Base-by-base conservation (phyloP, 495 filamentous ascomycete genomes). In the Penicillium cosmopolitanum region DNA sequence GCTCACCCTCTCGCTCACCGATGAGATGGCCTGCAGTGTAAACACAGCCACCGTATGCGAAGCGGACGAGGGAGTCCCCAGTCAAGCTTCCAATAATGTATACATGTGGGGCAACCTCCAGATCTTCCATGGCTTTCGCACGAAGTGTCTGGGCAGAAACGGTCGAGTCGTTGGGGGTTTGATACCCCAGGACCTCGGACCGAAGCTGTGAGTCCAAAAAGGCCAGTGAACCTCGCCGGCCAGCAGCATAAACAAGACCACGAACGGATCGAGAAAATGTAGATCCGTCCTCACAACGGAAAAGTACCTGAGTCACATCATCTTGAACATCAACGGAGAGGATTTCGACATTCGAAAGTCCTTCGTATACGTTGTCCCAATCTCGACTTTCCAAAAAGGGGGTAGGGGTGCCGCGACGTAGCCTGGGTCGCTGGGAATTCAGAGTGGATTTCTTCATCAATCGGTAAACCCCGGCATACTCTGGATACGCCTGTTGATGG, bases 401-500 rank as follows among this genome's bases (percentile, higher is more conserved):
- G 2, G 73, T 81, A 1, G 77, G 78, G n/a, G 75, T 74, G 10
- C 65, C 65, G 16, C 67, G 75, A 23, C 71, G 71, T 34, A 58
- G 56, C 52, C 73, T 73, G 11, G 64, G 55, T 38, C 69, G 72
- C 36, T 60, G 52, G 13, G 59, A 57, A 33, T 66, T 61, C 33
- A 77, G 60, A 1, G 76, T 79, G 3, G 84, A 78, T 7, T 77
- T 68, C 67, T 85, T 88, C 87, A 89, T 89, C 21, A 81, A 73
- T 16, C 84, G 77, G 61, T 89, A 89, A 10, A 89, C 75, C 43
- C 79, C 74, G 0, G 87, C 85, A 64, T 89, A 88, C 55, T 89
- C 87, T 0, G 87, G 87, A 62, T 89, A 89, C 36, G 85, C 87
- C 16, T 82, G 76, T 40, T 83, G 78, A 69, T 89, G 87, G 46